Base-by-base conservation (phyloP, 257 asterid species). In the Eucommia ulmoides region DNA sequence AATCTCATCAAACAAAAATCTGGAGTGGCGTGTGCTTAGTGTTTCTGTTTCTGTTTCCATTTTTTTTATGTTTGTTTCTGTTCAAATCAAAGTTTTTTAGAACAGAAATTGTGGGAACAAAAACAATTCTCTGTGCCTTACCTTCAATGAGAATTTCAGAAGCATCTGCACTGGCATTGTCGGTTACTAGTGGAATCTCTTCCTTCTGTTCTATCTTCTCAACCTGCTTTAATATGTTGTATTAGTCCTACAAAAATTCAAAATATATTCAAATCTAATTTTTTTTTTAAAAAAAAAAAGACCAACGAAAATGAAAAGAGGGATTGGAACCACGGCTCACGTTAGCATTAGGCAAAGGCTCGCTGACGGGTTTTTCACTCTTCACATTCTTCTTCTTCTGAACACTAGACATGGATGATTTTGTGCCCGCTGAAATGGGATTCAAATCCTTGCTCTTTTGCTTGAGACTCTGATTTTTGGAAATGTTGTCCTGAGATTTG, bases 201-300 rank as follows among this genome's bases (percentile, higher is more conserved):
- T 38, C 67, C 61, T 45, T 64, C 49, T 52, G 23, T 49, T 51
- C 20, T 42, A 42, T 20, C 23, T 25, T 63, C 55, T 74, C 80
- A 56, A 56, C 74, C 86, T 84, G 81, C 77, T 61, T 51, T 56
- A 22, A 7, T 56, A 51, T 50, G 35, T 45, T 22, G 26, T 58
- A 19, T 61, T 51, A 63, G 42, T 49, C 23, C n/a, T 55, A 16
- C 54, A 45, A 25, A 25, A 63, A 19, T n/a, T n/a, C n/a, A n/a
- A n/a, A n/a, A n/a, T n/a, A n/a, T n/a, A n/a, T n/a, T n/a, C 19
- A 47, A 51, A 9, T 16, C 9, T 22, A 19, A 11, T 24, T 42
- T 18, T 42, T 1, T 15, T n/a, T n/a, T n/a, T n/a, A n/a, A n/a
- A n/a, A 6, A 35, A 35, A 9, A 18, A 35, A 35, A 35, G 44